Conservation (phyloP, 2,329 filamentous ascomycete species). For the Trichoderma endophyticum region DNA sequence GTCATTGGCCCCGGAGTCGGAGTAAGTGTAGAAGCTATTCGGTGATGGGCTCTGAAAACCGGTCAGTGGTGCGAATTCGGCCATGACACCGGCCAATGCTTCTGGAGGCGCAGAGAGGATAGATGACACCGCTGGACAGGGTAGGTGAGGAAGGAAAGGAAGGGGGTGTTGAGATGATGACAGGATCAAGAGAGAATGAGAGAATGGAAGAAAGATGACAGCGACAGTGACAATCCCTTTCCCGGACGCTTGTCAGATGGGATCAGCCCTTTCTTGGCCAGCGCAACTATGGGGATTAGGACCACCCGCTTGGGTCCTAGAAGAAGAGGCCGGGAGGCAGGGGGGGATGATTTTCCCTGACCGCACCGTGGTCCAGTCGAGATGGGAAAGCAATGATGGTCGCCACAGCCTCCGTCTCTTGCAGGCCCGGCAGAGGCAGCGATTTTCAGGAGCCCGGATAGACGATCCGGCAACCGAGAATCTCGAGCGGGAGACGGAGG, state of each 20-base stretch:
- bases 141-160: not conserved
- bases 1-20: slow-evolving; percentile 46
- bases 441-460: slow-evolving; percentile 10
- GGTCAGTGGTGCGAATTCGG: slow-evolving; percentile 32
- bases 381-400: not conserved
- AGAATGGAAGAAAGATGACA: not conserved
- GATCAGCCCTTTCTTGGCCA: slow-evolving; percentile 9
- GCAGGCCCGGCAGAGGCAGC: not conserved
- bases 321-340: not conserved
- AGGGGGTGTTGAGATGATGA: not conserved
- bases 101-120: not conserved
- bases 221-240: not conserved
- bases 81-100: slow-evolving; percentile 25
- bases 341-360: slow-evolving; percentile 13
- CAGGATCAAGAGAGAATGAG: not conserved
- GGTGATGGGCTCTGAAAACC: slow-evolving; percentile 29
- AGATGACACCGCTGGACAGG: not conserved
- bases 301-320: slow-evolving; percentile 15
- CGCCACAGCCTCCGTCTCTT: slow-evolving; percentile 1
- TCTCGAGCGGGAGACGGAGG: not conserved
- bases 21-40: slow-evolving; percentile 38
- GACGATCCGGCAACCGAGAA: slow-evolving; percentile 10
- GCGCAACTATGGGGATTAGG: not conserved
- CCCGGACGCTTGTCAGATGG: slow-evolving; percentile 6
- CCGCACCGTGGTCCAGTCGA: slow-evolving; percentile 15